A percentile compares a stretch with the other conserved stretches of the same genome.
These are phyloP conservation scores for Annulohypoxylon bovei DNA, from an alignment of 495 filamentous ascomycete genomes.

Conservation along the genomic window DNA sequence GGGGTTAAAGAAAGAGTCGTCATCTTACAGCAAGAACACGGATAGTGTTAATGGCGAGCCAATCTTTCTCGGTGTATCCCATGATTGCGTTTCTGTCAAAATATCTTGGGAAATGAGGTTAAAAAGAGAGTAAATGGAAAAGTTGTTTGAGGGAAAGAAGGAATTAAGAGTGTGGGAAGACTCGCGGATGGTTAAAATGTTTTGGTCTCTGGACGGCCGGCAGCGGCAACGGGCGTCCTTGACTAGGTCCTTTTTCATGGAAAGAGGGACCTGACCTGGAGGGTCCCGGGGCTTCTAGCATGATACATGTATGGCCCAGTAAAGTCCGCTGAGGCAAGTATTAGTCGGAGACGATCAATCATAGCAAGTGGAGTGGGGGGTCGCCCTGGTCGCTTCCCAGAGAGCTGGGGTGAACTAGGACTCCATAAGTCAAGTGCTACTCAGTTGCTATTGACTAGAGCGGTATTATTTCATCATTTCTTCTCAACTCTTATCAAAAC, in stretches of 20 bases:
- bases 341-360: slow-evolving; percentile 20
- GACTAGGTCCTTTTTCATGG: slow-evolving; percentile 21
- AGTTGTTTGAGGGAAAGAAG: slow-evolving; percentile 41
- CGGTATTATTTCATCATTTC: slow-evolving; percentile 40
- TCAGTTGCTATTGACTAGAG: background rate
- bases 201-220: slow-evolving; percentile 26
- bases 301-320: slow-evolving; percentile 26
- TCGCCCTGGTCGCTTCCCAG: slow-evolving; percentile 15
- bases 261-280: slow-evolving; percentile 11
- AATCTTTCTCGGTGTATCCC: slow-evolving; percentile 86
- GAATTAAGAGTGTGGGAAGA: slow-evolving; percentile 44
- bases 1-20: slow-evolving; percentile 46
- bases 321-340: slow-evolving; percentile 18
- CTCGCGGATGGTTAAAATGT: slow-evolving; percentile 32
- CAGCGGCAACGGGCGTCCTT: slow-evolving; percentile 34
- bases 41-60: slow-evolving; percentile 97
- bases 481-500: slow-evolving; percentile 15
- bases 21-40: slow-evolving; percentile 88
- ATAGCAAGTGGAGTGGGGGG: slow-evolving; percentile 14
- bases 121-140: slow-evolving; percentile 41
- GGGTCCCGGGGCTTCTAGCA: slow-evolving; percentile 16
- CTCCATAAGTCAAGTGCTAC: background rate
- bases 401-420: background rate
- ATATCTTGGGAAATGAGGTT: slow-evolving; percentile 37
- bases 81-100: slow-evolving; percentile 68